A percentile compares a stretch with the other conserved stretches of the same genome.
Evolutionary conservation across 176 grass and related monocot genomes (phyloP).

Genomic region (Pontederia paniculata): DNA sequence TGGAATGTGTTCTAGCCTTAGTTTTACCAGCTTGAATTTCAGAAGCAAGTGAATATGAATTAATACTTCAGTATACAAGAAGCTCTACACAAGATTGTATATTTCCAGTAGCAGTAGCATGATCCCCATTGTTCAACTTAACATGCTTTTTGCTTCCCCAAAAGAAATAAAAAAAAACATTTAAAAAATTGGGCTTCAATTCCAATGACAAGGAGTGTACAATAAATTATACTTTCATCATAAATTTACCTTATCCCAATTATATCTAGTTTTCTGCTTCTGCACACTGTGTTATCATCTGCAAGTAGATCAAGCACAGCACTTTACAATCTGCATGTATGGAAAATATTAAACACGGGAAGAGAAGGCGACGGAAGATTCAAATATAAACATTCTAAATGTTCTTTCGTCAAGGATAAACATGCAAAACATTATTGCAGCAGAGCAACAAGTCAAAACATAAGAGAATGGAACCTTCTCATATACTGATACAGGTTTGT

Average conservation of each 20-base stretch:
- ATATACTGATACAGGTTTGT: too few species aligned
- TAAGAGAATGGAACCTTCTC: too few species aligned
- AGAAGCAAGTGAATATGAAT: too few species aligned
- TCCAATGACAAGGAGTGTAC: conserved; percentile 16
- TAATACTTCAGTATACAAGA: too few species aligned
- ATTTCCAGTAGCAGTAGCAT: conserved; percentile 84
- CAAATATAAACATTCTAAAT: too few species aligned
- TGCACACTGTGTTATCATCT: conserved; percentile 85
- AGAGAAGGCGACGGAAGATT: too few species aligned
- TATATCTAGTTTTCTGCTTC: conserved; percentile 74
- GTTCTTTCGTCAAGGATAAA: too few species aligned
- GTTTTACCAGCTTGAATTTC: too few species aligned
- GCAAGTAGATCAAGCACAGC: conserved; percentile 93
- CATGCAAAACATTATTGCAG: too few species aligned
- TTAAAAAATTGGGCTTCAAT: conserved; percentile 18
- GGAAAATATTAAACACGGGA: too few species aligned
- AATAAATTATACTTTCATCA: conserved; percentile 4
- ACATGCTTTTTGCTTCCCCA: conserved; percentile 76
- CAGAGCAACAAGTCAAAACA: too few species aligned
- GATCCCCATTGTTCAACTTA: conserved; percentile 79
- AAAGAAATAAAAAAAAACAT: conserved; percentile 10
- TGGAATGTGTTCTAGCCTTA: too few species aligned
- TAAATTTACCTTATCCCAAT: conserved; percentile 82
- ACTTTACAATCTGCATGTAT: conserved; percentile 59
- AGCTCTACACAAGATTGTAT: conserved; percentile 17